Base-by-base conservation (phyloP, 2,329 filamentous ascomycete species). In the Zymoseptoria tritici region DNA sequence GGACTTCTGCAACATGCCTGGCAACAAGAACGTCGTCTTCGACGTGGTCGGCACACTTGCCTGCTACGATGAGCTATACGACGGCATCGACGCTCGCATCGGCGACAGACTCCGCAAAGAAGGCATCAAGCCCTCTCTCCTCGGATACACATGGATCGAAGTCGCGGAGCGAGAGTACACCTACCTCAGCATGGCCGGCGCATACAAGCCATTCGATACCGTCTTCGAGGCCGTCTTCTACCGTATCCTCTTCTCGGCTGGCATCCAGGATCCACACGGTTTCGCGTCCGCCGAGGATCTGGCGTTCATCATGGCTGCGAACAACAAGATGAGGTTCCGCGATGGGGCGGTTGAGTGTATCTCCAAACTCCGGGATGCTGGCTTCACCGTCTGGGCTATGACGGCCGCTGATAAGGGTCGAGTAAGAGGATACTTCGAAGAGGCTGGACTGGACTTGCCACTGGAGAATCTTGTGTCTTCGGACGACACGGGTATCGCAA, bases 311-410 rank as follows among this genome's bases (percentile, higher is more conserved):
- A 71, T 78, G 8, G 65, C 71, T 11, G 72, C 71, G 6, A 80
- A 77, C 61, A 74, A 50, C 20, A 55, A 60, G 6, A 57, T 69
- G 57, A 49, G 60, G 58, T 66, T 76, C 29, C 64, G 79, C 2
- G 68, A 72, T 4, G 79, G 77, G 0, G 70, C 73, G 1, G 72
- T 70, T 22, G 76, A 79, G 59, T 77, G 76, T 50, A 73, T 80
- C 29, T 60, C 71, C 49, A 76, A 73, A 51, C 68, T 84, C 36
- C 69, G 78, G 6, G 72, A 71, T 0, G 74, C 71, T 0, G 79
- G 81, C 0, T 83, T 82, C 62, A 82, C 78, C 0, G 75, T 82
- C 7, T 83, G 81, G 79, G 77, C 74, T 7, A 74, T 84, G 29
- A 83, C 81, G 0, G 78, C 79, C 0, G 81, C 78, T 1, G 80